Evolutionary conservation across 495 filamentous ascomycete species (phyloP).

Genomic region (Penicillium subrubescens): DNA sequence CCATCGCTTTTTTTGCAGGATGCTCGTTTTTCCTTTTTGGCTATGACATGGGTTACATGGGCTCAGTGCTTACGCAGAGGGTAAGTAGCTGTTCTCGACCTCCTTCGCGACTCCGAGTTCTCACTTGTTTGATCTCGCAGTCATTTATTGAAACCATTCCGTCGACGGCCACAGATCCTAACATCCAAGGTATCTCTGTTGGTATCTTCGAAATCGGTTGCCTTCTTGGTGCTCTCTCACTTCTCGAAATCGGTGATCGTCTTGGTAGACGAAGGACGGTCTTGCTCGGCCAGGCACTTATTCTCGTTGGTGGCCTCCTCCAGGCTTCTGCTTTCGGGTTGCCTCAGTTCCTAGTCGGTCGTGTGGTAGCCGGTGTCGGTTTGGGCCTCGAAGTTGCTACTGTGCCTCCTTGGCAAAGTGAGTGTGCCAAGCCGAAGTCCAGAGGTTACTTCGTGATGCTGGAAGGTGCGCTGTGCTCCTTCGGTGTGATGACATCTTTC

Average conservation of each 20-base stretch:
- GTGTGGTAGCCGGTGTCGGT: constrained; percentile 58
- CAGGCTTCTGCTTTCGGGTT: constrained; percentile 48
- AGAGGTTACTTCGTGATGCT: background rate
- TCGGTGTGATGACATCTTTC: background rate
- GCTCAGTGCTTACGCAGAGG: constrained; percentile 1
- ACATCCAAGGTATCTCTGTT: constrained; percentile 19
- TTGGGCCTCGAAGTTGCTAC: constrained; percentile 61
- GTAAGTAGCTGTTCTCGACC: background rate
- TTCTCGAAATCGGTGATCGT: constrained; percentile 8
- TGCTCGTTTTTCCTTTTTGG: constrained; percentile 19
- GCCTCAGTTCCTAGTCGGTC: constrained; percentile 41
- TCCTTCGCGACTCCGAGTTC: constrained; percentile 1
- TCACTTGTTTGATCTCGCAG: background rate
- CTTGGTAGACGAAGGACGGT: constrained; percentile 49
- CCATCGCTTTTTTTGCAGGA: constrained; percentile 14
- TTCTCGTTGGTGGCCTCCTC: constrained; percentile 51
- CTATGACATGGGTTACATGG: constrained; percentile 20
- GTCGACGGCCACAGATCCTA: constrained; percentile 1
- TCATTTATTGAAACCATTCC: background rate
- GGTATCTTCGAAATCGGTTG: constrained; percentile 15
- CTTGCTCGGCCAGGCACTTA: constrained; percentile 50
- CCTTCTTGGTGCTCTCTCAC: constrained; percentile 14
- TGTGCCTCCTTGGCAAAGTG: constrained; percentile 56
- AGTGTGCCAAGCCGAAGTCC: constrained; percentile 23
- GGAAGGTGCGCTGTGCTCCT: background rate